Evolutionary conservation across 129 eudicot species (phyloP).

Genomic region (Helianthus annuus): DNA sequence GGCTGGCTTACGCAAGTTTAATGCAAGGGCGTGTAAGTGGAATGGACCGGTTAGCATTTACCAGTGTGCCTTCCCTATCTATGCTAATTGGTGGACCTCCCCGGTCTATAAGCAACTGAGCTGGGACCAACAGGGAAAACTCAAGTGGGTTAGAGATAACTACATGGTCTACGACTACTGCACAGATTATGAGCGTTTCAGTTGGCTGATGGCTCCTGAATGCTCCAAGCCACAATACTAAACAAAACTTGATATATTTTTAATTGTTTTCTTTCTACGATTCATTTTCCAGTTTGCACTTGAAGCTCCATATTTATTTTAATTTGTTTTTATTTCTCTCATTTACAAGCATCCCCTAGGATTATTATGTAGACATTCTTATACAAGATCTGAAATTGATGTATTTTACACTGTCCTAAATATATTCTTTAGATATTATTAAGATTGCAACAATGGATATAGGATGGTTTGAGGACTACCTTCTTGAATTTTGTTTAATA

Average conservation of each 20-base stretch:
- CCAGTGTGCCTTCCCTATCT: constrained; percentile 34
- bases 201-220: constrained; percentile 55
- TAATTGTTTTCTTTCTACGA: not conserved
- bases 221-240: constrained; percentile 52
- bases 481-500: no score
- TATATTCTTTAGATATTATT: not conserved
- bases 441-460: not conserved
- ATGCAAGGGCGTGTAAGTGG: constrained; percentile 51
- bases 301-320: not conserved
- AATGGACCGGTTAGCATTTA: constrained; percentile 37
- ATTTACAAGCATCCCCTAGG: no score
- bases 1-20: constrained; percentile 42
- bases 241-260: not conserved
- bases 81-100: constrained; percentile 55
- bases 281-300: not conserved
- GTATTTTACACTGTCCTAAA: not conserved
- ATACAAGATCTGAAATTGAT: not conserved
- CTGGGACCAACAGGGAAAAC: constrained; percentile 29
- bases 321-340: not conserved
- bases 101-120: constrained; percentile 36
- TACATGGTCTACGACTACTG: constrained; percentile 62
- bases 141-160: constrained; percentile 50
- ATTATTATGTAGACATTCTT: not conserved
- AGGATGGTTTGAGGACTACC: no score
- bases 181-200: constrained; percentile 42